phyloP scores from a whole-genome alignment of 495 filamentous ascomycete species.

The Terfezia claveryi region DNA sequence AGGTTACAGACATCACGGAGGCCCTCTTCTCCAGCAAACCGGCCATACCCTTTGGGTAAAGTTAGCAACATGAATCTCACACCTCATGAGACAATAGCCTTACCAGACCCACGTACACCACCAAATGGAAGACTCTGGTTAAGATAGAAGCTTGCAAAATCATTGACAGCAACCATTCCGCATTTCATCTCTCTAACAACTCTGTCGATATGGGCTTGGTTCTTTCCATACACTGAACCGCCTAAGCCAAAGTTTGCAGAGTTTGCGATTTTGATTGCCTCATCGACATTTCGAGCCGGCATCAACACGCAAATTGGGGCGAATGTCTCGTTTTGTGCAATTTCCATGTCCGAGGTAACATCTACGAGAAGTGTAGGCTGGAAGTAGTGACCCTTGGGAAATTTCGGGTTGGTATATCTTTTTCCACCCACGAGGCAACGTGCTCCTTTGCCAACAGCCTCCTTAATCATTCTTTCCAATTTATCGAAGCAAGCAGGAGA shows the following conservation, averaged over 20 bases:
- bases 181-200: conserved; percentile 46
- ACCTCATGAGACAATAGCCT: not conserved
- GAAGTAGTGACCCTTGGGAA: conserved; percentile 76
- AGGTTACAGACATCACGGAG: conserved; percentile 61
- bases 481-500: conserved; percentile 47
- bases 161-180: conserved; percentile 85
- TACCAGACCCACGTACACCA: conserved; percentile 51
- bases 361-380: conserved; percentile 69
- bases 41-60: conserved; percentile 38
- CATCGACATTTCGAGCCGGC: conserved; percentile 35
- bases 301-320: conserved; percentile 74
- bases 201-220: conserved; percentile 28
- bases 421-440: conserved; percentile 64
- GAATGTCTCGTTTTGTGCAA: conserved; percentile 81
- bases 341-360: conserved; percentile 54
- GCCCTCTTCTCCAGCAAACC: conserved; percentile 83
- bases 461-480: conserved; percentile 47
- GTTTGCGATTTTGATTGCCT: conserved; percentile 53
- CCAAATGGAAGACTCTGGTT: conserved; percentile 80
- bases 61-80: not conserved
- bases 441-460: conserved; percentile 59
- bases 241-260: conserved; percentile 57
- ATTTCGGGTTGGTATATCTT: conserved; percentile 40
- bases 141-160: conserved; percentile 81
- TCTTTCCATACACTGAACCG: conserved; percentile 55